A percentile compares a stretch with the other conserved stretches of the same genome.
Conservation (phyloP, 2,329 filamentous ascomycete species). For the Nigrospora sphaerica region DNA sequence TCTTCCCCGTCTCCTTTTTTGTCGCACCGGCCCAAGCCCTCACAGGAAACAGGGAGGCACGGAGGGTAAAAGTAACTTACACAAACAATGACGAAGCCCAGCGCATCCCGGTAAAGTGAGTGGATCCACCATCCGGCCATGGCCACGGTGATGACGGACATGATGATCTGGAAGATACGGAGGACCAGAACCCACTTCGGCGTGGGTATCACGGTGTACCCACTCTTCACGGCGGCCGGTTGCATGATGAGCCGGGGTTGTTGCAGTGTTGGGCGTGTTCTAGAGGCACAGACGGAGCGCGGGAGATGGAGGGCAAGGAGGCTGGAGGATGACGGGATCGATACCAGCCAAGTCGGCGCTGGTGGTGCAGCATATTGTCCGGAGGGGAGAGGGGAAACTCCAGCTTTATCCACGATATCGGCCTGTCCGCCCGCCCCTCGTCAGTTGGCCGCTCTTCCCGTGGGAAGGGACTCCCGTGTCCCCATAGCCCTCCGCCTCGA, state of each 20-base stretch:
- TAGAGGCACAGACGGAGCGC: background rate
- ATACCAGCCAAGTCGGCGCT: background rate
- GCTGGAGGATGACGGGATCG: background rate
- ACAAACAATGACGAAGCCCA: slow-evolving; percentile 32
- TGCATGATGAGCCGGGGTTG: background rate
- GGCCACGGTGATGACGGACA: slow-evolving; percentile 36
- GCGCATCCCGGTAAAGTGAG: slow-evolving; percentile 28
- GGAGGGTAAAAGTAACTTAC: slow-evolving; percentile 19
- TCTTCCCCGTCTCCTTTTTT: background rate
- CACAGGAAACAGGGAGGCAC: too few relatives aligned
- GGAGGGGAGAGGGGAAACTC: background rate
- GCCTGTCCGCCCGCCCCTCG: background rate
- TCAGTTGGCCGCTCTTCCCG: too few relatives aligned
- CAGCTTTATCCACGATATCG: background rate
- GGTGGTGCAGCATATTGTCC: background rate
- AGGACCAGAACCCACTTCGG: slow-evolving; percentile 35
- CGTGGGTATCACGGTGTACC: slow-evolving; percentile 27
- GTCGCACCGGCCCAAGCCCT: too few relatives aligned
- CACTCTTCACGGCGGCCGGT: slow-evolving; percentile 12
- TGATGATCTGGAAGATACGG: slow-evolving; percentile 31
- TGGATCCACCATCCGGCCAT: slow-evolving; percentile 33
- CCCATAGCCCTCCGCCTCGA: too few relatives aligned
- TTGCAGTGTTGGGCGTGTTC: background rate
- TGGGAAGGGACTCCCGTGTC: too few relatives aligned
- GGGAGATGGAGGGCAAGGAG: background rate